Evolutionary conservation across 345 rosid species (phyloP).

Genomic region (Trapa bicornis): DNA sequence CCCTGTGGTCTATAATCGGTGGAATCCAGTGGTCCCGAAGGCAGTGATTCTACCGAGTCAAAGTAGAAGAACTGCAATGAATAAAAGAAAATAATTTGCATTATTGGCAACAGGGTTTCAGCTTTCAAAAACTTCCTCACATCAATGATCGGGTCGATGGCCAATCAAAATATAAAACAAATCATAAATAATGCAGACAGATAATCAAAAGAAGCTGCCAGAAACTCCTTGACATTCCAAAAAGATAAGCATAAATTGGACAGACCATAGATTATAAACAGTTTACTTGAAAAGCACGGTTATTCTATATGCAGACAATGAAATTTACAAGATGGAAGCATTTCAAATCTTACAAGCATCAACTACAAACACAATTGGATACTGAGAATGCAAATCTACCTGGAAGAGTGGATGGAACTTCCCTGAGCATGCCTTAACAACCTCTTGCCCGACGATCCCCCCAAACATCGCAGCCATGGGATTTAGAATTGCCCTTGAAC

Average conservation of each 20-base stretch:
- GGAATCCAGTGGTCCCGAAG: slow-evolving; percentile 59
- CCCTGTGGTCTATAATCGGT: slow-evolving; percentile 55
- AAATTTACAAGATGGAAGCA: not conserved
- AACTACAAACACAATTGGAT: not conserved
- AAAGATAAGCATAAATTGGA: no score
- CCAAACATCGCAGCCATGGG: slow-evolving; percentile 99
- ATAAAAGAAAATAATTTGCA: slow-evolving; percentile 5
- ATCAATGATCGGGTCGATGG: not conserved
- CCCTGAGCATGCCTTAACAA: slow-evolving; percentile 97
- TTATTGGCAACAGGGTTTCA: not conserved
- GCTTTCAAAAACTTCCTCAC: not conserved
- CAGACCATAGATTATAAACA: no score
- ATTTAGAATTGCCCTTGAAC: slow-evolving; percentile 90
- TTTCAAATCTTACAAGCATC: not conserved
- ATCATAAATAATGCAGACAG: not conserved
- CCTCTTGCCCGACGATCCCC: slow-evolving; percentile 95
- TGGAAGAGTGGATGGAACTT: slow-evolving; percentile 95
- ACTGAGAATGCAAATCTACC: slow-evolving; percentile 25
- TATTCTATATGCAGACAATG: not conserved
- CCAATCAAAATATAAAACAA: not conserved
- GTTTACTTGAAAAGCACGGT: no score
- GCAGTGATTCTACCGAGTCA: slow-evolving; percentile 91
- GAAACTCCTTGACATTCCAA: not conserved
- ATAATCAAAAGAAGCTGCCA: not conserved
- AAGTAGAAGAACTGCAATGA: slow-evolving; percentile 79